These are phyloP conservation scores for Arachnopeziza araneosa DNA, from an alignment of 2,329 filamentous ascomycete genomes.

Conservation along the genomic window DNA sequence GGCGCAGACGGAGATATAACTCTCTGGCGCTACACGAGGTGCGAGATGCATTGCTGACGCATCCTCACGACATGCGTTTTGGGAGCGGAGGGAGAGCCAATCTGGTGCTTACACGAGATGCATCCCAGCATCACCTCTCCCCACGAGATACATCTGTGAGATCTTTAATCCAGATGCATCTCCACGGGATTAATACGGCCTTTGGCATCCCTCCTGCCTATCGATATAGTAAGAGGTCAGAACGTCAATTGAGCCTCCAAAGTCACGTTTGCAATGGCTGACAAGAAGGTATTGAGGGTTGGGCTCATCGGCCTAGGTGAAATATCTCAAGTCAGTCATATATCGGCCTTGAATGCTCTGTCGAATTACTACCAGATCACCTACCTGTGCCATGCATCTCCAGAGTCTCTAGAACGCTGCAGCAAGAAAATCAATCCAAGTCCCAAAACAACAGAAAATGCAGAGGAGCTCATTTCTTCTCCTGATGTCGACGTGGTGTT, in stretches of 20 bases:
- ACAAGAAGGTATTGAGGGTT: slow-evolving; percentile 9
- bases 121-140: background rate
- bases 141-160: no score
- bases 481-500: slow-evolving; percentile 34
- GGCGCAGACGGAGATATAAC: background rate
- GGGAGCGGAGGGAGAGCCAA: background rate
- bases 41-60: no score
- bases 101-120: background rate
- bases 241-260: background rate
- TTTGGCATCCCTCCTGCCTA: background rate
- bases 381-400: background rate
- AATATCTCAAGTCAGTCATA: slow-evolving; percentile 45
- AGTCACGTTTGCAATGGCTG: background rate
- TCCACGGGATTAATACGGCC: background rate
- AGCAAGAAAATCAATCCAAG: background rate
- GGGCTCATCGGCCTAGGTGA: slow-evolving; percentile 39
- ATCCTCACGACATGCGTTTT: no score
- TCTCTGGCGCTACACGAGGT: background rate
- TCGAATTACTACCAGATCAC: slow-evolving; percentile 34
- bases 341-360: slow-evolving; percentile 38
- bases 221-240: background rate
- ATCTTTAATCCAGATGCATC: background rate
- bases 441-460: background rate
- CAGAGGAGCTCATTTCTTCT: background rate
- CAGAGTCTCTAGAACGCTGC: background rate